These are phyloP conservation scores for Babesia bovis DNA, from an alignment of 169 alveolate genomes.

Conservation along the genomic window DNA sequence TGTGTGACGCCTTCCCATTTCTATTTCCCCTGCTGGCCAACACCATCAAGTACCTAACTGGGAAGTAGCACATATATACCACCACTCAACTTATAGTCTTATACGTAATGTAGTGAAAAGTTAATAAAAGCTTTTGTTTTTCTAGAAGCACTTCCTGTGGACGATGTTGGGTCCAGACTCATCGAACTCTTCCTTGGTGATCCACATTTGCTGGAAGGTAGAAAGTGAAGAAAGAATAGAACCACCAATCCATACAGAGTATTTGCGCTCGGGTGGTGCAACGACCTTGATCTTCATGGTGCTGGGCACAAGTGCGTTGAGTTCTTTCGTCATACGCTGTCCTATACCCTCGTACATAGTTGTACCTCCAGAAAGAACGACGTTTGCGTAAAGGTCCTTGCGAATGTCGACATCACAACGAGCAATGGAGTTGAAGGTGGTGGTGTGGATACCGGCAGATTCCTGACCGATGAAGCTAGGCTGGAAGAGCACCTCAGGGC, in stretches of 20 bases:
- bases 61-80: not conserved
- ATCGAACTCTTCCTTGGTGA: conserved; percentile 97
- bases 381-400: conserved; percentile 92
- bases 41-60: conserved; percentile 18
- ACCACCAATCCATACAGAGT: conserved; percentile 99
- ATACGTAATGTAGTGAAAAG: not conserved
- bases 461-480: conserved; percentile 93
- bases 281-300: conserved; percentile 96
- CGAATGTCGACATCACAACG: conserved; percentile 95
- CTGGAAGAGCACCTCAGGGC: conserved; percentile 97
- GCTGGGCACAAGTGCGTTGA: conserved; percentile 94
- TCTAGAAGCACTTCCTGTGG: conserved; percentile 96
- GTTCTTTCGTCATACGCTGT: conserved; percentile 96
- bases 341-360: conserved; percentile 96
- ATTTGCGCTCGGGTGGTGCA: conserved; percentile 98
- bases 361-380: conserved; percentile 97
- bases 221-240: conserved; percentile 94
- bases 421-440: conserved; percentile 94
- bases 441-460: conserved; percentile 93
- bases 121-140: conserved; percentile 1
- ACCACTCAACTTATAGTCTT: not conserved
- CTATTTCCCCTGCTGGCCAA: conserved; percentile 35
- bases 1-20: conserved; percentile 66
- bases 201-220: conserved; percentile 98
- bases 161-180: conserved; percentile 97